Base-by-base conservation (phyloP, 192 early-diverging fungal genomes). In the Coemansia brasiliensis region DNA sequence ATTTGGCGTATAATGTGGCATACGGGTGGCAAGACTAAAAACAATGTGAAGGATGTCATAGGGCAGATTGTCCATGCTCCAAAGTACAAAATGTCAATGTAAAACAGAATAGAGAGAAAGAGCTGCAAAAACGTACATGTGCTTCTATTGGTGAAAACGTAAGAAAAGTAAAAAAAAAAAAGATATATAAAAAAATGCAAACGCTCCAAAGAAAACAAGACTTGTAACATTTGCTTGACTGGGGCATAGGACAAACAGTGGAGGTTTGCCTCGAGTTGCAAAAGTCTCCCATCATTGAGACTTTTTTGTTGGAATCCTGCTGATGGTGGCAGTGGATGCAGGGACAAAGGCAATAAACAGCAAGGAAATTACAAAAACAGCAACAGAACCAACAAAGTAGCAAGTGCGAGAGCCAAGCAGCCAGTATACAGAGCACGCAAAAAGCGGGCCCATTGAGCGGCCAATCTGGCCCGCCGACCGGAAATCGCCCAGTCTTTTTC, bases 391-490 rank as follows among this genome's bases (percentile, higher is more conserved):
- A 12, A 78, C 53, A 0, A 74, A 55, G 58, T 92, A 92, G 57
- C 85, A 87, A 1, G 63, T 61, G 18, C 72, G 49, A 3, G 87
- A 84, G 17, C 91, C 91, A 0, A 78, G 63, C 46, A 88, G 78
- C 94, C 93, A 98, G 70, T 97, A 98, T 9, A 85, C 64, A 9
- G 84, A 81, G 79, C 94, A 96, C 0, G 90, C 90, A 44, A 88
- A 85, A 44, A 98, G 68, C 0, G 96, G 94, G 5, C 96, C 96
- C 35, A 90, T 52, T 0, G 92, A 84, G 21, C 96, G 82, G 21
- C 96, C 96, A 37, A 98, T 79, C 69, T 98, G 96, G 0, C 96
- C 96, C 53, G 82, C 79, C 6, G 89, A 88, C 15, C 94, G 76
- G 65, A 97, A 98, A 43, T 82, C 67, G 27, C 96, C 96, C 20